Evolutionary conservation across 768 basidiomycete species (phyloP).

Genomic region (Sporobolomyces roseus): DNA sequence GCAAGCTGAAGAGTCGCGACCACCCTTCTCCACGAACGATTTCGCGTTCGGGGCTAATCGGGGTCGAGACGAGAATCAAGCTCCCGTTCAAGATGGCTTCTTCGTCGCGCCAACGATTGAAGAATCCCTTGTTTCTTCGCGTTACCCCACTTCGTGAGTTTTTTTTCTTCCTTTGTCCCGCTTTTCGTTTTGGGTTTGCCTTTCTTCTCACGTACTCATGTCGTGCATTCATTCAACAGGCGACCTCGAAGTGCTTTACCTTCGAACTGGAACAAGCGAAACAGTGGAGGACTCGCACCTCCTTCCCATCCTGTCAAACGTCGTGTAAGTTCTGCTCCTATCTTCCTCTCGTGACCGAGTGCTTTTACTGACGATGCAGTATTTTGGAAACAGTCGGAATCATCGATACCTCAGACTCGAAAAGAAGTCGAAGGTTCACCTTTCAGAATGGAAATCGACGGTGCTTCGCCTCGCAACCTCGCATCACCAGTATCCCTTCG

Average conservation of each 20-base stretch:
- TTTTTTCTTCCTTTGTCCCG: not conserved
- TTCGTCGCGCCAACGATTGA: not conserved
- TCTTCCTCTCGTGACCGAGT: not conserved
- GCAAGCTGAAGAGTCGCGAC: slow-evolving; percentile 4
- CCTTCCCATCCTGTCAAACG: slow-evolving; percentile 20
- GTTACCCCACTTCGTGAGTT: slow-evolving; percentile 9
- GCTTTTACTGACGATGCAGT: not conserved
- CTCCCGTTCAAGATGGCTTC: not conserved
- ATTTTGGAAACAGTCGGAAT: slow-evolving; percentile 25
- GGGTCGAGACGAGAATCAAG: slow-evolving; percentile 1
- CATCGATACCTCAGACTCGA: slow-evolving; percentile 13
- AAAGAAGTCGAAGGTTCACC: slow-evolving; percentile 20
- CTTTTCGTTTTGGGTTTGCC: not conserved
- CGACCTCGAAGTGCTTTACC: slow-evolving; percentile 26
- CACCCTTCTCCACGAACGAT: not conserved
- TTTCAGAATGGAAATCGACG: slow-evolving; percentile 41
- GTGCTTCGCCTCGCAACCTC: slow-evolving; percentile 23
- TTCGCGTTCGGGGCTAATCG: slow-evolving; percentile 5
- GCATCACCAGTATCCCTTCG: slow-evolving; percentile 23
- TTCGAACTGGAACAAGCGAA: slow-evolving; percentile 8
- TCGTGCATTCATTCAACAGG: no score
- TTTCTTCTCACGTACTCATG: no score
- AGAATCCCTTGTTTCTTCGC: not conserved
- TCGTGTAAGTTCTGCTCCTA: not conserved
- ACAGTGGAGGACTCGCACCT: slow-evolving; percentile 4